phyloP scores from a whole-genome alignment of 1,284 basidiomycete species.

The Pterulicium gracile region DNA sequence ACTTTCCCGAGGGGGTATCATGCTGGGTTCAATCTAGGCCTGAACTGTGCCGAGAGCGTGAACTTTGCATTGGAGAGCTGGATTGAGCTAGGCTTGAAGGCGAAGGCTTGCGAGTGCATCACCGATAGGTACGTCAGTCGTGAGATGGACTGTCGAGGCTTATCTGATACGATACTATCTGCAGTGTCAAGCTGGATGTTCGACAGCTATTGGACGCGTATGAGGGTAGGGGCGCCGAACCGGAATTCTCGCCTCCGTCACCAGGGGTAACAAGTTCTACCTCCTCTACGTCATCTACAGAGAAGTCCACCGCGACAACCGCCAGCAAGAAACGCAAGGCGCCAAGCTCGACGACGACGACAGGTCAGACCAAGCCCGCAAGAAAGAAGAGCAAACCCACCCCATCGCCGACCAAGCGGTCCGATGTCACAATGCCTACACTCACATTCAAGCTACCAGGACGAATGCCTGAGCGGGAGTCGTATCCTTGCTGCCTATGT shows the following conservation, averaged over 20 bases:
- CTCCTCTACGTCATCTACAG: too few species aligned
- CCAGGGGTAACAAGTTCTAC: constrained; percentile 8
- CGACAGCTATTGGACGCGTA: constrained; percentile 43
- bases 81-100: constrained; percentile 81
- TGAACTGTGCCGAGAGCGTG: constrained; percentile 96
- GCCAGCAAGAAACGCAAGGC: neutral
- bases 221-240: neutral
- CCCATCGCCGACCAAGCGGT: too few species aligned
- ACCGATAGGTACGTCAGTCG: constrained; percentile 58
- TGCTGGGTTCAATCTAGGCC: constrained; percentile 93
- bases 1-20: constrained; percentile 94
- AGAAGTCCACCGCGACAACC: neutral
- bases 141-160: neutral
- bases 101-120: constrained; percentile 78
- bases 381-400: too few species aligned
- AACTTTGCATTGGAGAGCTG: constrained; percentile 97
- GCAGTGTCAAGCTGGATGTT: constrained; percentile 85
- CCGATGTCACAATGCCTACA: constrained; percentile 12
- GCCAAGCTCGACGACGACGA: neutral
- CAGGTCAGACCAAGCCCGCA: constrained; percentile 7
- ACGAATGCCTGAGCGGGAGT: constrained; percentile 42
- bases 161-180: neutral
- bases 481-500: constrained; percentile 77
- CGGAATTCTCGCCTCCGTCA: constrained; percentile 4
- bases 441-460: constrained; percentile 55